Evolutionary conservation across 2,329 filamentous ascomycete species (phyloP).

Genomic region (Hawksworthiomyces lignivorus): DNA sequence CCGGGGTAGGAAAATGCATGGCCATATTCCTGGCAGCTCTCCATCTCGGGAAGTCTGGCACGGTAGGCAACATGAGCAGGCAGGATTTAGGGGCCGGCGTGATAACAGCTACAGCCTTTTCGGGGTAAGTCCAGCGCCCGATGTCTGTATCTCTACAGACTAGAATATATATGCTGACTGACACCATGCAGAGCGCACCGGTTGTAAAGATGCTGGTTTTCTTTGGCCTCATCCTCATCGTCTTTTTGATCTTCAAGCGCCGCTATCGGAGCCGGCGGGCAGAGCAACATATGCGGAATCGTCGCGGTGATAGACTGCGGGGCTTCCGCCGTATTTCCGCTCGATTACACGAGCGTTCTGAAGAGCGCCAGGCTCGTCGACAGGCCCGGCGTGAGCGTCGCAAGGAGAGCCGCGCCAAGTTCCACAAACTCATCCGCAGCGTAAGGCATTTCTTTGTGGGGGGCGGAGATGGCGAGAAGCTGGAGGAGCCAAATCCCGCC

Average conservation of each 20-base stretch:
- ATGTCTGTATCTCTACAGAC: too few species aligned
- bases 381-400: constrained; percentile 19
- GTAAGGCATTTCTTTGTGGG: constrained; percentile 15
- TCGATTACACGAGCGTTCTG: constrained; percentile 4
- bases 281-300: constrained; percentile 8
- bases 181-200: neutral
- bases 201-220: constrained; percentile 4
- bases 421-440: constrained; percentile 23
- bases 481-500: neutral
- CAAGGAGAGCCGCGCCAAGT: constrained; percentile 17
- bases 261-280: constrained; percentile 19
- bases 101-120: too few species aligned
- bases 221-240: constrained; percentile 17
- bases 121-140: too few species aligned
- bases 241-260: constrained; percentile 18
- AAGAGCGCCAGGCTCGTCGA: constrained; percentile 20
- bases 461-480: constrained; percentile 28
- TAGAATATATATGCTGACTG: too few species aligned
- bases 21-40: neutral
- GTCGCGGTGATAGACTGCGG: neutral
- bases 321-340: constrained; percentile 2
- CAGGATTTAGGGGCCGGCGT: too few species aligned
- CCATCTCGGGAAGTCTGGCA: neutral
- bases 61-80: neutral
- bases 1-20: constrained; percentile 6